Conservation (phyloP, 331 rosid genomes). For the Erythrophleum ivorense region DNA sequence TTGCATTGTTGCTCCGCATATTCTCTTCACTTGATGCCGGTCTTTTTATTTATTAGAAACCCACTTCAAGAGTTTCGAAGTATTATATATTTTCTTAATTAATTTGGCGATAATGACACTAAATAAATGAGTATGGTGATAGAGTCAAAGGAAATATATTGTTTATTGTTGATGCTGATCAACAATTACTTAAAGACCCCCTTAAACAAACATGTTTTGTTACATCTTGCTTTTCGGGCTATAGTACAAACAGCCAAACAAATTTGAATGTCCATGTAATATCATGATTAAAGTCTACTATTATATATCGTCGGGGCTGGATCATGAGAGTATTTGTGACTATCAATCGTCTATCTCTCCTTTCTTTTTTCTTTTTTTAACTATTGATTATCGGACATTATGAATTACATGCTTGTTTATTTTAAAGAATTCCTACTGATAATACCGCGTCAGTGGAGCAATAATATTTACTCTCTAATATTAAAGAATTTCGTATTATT, state of each 20-base stretch:
- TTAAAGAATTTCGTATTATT: too few species aligned
- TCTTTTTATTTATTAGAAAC: background rate
- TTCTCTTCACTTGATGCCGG: background rate
- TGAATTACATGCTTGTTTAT: too few species aligned
- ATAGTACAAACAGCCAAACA: background rate
- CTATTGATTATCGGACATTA: too few species aligned
- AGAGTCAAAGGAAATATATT: background rate
- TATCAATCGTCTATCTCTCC: too few species aligned
- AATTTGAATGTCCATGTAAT: background rate
- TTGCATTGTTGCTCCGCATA: background rate
- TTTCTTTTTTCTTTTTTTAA: background rate
- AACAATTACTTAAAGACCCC: background rate
- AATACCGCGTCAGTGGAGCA: too few species aligned
- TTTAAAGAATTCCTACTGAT: too few species aligned
- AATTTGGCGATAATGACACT: background rate
- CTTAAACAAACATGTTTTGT: background rate
- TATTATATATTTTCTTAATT: background rate
- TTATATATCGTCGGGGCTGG: too few species aligned
- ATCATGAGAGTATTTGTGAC: background rate
- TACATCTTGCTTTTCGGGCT: background rate
- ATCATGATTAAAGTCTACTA: too few species aligned
- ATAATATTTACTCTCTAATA: too few species aligned
- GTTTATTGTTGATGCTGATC: background rate
- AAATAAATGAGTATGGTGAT: background rate
- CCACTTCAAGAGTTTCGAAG: background rate